Conservation (phyloP, 306 rosid genomes). For the Pueraria montana region DNA sequence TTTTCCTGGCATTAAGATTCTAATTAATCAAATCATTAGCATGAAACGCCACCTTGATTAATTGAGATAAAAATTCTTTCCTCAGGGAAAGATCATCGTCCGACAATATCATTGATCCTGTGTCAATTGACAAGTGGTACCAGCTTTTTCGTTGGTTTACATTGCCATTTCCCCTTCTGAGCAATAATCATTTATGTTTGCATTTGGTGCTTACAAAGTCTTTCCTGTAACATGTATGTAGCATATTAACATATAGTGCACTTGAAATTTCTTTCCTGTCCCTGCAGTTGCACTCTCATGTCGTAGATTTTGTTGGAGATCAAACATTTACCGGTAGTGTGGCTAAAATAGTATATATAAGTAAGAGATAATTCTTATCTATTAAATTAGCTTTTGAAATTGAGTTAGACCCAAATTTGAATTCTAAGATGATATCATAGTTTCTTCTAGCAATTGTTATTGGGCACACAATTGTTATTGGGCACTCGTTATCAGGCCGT, state of each 20-base stretch:
- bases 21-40: not conserved
- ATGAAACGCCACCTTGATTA: constrained; percentile 4
- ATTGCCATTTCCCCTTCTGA: constrained; percentile 25
- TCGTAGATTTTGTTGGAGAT: too few relatives aligned
- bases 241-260: not conserved
- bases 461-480: too few relatives aligned
- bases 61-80: not conserved
- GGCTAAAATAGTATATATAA: too few relatives aligned
- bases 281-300: not conserved
- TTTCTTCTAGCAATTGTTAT: too few relatives aligned
- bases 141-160: not conserved
- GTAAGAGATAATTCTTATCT: not conserved
- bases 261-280: not conserved
- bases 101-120: not conserved
- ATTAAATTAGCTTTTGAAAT: too few relatives aligned
- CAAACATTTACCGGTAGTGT: too few relatives aligned
- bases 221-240: not conserved
- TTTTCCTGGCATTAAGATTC: not conserved
- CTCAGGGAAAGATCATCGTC: not conserved
- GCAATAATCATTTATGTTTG: constrained; percentile 3
- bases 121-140: not conserved
- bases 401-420: not conserved
- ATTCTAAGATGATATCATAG: too few relatives aligned
- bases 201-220: not conserved
- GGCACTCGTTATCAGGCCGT: too few relatives aligned